A percentile compares a stretch with the other conserved stretches of the same genome.
Conservation (phyloP, 2,329 filamentous ascomycete species). For the Beauveria brongniartii region DNA sequence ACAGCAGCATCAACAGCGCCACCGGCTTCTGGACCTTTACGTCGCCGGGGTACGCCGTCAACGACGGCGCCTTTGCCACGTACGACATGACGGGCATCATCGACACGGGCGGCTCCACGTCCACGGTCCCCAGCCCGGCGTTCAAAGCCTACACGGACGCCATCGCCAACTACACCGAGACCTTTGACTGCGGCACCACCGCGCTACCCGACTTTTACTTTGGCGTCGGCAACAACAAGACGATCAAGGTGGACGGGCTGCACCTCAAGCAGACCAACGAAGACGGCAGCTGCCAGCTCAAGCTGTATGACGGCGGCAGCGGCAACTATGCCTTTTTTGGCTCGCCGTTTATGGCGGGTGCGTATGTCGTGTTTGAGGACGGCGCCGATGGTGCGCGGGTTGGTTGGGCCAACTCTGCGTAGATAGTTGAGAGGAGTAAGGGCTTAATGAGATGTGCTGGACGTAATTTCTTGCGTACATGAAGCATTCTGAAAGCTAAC, state of each 20-base stretch:
- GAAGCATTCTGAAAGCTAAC: too few relatives aligned
- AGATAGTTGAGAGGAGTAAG: not conserved
- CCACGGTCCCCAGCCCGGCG: conserved; percentile 43
- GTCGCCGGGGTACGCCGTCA: conserved; percentile 17
- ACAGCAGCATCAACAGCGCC: conserved; percentile 51
- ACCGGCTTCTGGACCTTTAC: conserved; percentile 53
- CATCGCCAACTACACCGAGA: conserved; percentile 38
- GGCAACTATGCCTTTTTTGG: not conserved
- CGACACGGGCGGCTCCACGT: conserved; percentile 55
- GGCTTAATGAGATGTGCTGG: too few relatives aligned
- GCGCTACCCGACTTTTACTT: conserved; percentile 41
- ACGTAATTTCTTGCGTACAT: too few relatives aligned
- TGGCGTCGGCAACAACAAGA: conserved; percentile 48
- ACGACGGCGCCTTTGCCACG: conserved; percentile 26
- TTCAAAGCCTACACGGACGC: conserved; percentile 26
- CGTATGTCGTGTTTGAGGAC: not conserved
- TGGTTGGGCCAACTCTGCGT: not conserved
- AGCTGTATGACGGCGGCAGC: not conserved
- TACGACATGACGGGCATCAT: conserved; percentile 34
- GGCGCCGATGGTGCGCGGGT: not conserved
- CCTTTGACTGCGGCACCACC: conserved; percentile 33
- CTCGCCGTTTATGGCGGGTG: not conserved
- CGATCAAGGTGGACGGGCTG: conserved; percentile 45
- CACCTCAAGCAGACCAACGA: not conserved
- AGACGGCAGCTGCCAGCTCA: not conserved